Base-by-base conservation (phyloP, 2,329 filamentous ascomycete genomes). In the Elsinoe perseae region DNA sequence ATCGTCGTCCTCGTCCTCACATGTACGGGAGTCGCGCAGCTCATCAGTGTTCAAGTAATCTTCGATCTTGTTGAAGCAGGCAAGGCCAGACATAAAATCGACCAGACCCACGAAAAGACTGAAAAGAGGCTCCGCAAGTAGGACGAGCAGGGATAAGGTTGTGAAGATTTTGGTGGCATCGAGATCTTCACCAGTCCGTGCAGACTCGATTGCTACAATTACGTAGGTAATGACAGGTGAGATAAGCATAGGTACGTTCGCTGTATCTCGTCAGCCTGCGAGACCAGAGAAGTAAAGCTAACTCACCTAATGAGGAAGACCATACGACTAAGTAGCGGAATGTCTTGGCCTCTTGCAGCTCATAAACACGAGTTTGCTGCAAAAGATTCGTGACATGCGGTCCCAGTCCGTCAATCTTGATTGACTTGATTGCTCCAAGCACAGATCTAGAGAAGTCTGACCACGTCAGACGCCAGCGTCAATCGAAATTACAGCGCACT, bases 61-160 rank as follows among this genome's bases (percentile, higher is more conserved):
- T 55, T 77, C 74, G 14, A 77, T 77, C 14, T 75, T 68, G 32
- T 66, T 64, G 58, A 77, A 77, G 7, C 73, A 76, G 4, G 73
- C 75, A 1, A 76, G 65, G 2, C 73, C 71, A 1, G 72, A 72
- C 57, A 74, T 69, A 42, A 76, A 73, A 3, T 69, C 65, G 57
- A 72, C 69, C 8, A 77, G 62, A 7, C 73, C 70, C 70, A 75
- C 74, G 7, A 78, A 73, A 28, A 77, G 64, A 2, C 70, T 72
- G 16, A 72, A 62, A 1, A 77, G 67, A 4, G 75, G 75, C 40
- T 77, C 73, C 1, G 74, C 68, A 2, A 77, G 61, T 6, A 78
- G 67, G 0, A 72, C 69, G 55, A 77, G 75, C 0, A 78, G 69
- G 0, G 75, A 75, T 3, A 78, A 60, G 1, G 75, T 74, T 1